Evolutionary conservation across 208 protist species (phyloP), one percentile per base, ranked within the genome.

Genomic region (Borovskyia barvae): DNA sequence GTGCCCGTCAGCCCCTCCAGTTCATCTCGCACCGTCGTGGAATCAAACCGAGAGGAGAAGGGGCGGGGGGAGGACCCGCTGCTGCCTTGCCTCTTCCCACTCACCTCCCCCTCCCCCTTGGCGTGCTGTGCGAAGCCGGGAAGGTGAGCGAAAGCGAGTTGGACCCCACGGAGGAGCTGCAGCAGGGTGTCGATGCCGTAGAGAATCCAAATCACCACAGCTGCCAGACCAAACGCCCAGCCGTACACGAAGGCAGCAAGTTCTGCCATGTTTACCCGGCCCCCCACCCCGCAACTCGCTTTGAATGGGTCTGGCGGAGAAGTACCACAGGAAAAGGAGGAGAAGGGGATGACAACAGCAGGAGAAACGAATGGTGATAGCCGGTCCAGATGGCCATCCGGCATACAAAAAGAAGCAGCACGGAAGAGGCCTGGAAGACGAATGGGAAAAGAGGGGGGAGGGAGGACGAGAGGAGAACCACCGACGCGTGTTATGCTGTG

Each of bases 141-240:
- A 24, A 66, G n/a, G 50, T 45, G 24, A 0, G 50, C 32, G 19
- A 77, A 51, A 15, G 70, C 35, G 7, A 7, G 29, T 14, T 61
- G 74, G 30, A 48, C 42, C 14, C 67, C 12, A 0, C 50, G 37
- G 36, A 71, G 59, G n/a, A 87, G n/a, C 0, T 51, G 30, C 4
- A 67, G 40, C 6, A 88, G 50, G 9, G 54, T 43, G 29, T 76
- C 77, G 28, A 77, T 69, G 47, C 74, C 79, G 53, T 82, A 85
- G 25, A 89, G 62, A 30, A 80, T 70, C 40, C 69, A 74, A 0
- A 92, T 14, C 9, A 74, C 45, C 0, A 87, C 68, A 1, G 56
- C 57, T 6, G 60, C 52, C 19, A 75, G 71, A 32, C 81, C 85
- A 29, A 48, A 20, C 8, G 80, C 40, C 75, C 78, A 88, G 42